These are phyloP conservation scores for Penstemon barbatus DNA, from an alignment of 257 asterid genomes.

Conservation along the genomic window DNA sequence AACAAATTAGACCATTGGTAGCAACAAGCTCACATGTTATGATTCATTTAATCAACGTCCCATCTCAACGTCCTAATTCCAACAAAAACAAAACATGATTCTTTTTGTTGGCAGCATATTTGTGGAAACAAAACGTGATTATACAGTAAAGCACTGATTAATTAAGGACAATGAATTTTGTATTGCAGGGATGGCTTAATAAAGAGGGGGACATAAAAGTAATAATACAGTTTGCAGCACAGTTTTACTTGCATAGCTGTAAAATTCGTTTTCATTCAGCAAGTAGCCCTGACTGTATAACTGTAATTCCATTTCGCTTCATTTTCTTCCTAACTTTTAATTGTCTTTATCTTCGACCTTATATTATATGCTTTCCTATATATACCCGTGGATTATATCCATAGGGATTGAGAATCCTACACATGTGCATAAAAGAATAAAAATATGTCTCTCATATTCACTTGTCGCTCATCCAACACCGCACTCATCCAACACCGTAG, in stretches of 20 bases:
- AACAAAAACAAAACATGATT: slow-evolving; percentile 18
- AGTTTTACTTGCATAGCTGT: slow-evolving; percentile 32
- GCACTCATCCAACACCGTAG: no score
- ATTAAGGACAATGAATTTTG: slow-evolving; percentile 1
- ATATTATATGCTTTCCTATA: no score
- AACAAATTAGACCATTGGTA: no score
- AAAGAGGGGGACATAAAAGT: slow-evolving; percentile 26
- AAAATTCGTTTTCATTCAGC: slow-evolving; percentile 4
- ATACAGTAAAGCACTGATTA: slow-evolving; percentile 29
- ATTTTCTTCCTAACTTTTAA: no score
- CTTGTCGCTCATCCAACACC: no score
- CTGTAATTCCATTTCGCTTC: slow-evolving; percentile 29
- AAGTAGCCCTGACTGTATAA: neutral
- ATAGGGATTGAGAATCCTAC: no score
- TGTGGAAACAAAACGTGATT: slow-evolving; percentile 46
- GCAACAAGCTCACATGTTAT: neutral
- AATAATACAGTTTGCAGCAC: slow-evolving; percentile 19
- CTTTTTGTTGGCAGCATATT: slow-evolving; percentile 20
- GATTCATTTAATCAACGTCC: neutral
- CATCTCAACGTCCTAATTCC: neutral
- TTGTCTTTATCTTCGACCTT: no score
- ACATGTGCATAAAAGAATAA: no score
- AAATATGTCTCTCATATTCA: no score
- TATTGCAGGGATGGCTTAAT: slow-evolving; percentile 23
- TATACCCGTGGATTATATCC: no score